Base-by-base conservation (phyloP, 345 rosid species). In the Rhodomyrtus tomentosa region DNA sequence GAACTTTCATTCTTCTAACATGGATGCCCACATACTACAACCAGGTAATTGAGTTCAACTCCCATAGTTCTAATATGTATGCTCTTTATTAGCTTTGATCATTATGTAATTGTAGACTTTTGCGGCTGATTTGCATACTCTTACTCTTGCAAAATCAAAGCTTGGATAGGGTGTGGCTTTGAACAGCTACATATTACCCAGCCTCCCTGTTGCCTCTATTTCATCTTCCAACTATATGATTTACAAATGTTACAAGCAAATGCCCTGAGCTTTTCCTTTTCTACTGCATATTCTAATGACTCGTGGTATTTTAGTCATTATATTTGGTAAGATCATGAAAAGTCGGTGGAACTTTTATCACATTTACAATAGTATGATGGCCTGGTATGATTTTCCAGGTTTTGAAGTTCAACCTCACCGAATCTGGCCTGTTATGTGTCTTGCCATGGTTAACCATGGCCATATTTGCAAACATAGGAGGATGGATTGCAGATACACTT, bases 401-500 rank as follows among this genome's bases (percentile, higher is more conserved):
- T 84, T 89, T 96, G 92, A 96, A 95, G 92, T 96, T 96, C 89
- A 96, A 95, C 91, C 98, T 96, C 90, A 93, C 98, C 7, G 98
- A 96, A 90, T 95, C 99, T 42, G 99, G 99, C 68, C 94, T 96
- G 42, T 86, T 96, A 13, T 95, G 98, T 52, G 98, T 96, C 87
- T 92, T 96, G 89, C 99, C 99, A 82, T 96, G 99, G 99, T 90
- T 96, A 88, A 96, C 99, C 49, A 96, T 95, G 99, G 99, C 99
- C 82, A 82, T 90, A 82, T 93, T 94, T 86, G 98, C 98, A 72
- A 95, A 96, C 88, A 50, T 95, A 83, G 99, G 98, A 88, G 99
- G 99, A 56, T 96, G 99, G 99, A 96, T 96, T 62, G 99, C 99
- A 10, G 99, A 96, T 90, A 94, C 98, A 82, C 97, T 96, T 18